Conservation (phyloP, 371 early-diverging fungal genomes). For the Nematocida sp. region DNA sequence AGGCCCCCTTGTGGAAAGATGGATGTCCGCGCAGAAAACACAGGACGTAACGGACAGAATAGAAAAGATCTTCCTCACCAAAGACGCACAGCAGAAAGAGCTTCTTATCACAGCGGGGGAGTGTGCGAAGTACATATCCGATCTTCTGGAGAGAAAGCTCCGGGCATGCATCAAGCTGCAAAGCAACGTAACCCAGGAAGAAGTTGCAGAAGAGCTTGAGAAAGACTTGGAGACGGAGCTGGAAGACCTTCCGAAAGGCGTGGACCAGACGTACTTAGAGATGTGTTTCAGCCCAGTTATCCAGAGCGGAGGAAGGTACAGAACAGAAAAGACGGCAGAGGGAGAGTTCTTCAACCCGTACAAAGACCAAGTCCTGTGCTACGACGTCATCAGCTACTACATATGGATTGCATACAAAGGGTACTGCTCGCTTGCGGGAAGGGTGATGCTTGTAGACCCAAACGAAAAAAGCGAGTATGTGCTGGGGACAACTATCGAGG, state of each 20-base stretch:
- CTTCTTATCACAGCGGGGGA: background rate
- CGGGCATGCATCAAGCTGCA: constrained; percentile 72
- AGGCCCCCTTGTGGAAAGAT: constrained; percentile 53
- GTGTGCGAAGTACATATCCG: background rate
- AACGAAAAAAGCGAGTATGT: constrained; percentile 41
- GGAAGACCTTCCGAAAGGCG: constrained; percentile 70
- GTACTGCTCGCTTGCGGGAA: constrained; percentile 60
- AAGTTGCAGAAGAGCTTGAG: constrained; percentile 73
- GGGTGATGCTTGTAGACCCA: constrained; percentile 55
- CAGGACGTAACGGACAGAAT: constrained; percentile 51
- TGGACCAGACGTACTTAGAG: constrained; percentile 67
- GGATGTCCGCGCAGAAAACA: constrained; percentile 12
- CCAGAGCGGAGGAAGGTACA: constrained; percentile 85
- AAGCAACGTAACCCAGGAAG: constrained; percentile 75
- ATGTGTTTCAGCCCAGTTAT: constrained; percentile 87
- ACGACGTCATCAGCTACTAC: constrained; percentile 44
- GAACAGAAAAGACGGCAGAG: constrained; percentile 66
- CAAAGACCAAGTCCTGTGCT: constrained; percentile 44
- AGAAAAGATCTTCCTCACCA: constrained; percentile 44
- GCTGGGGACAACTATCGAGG: background rate
- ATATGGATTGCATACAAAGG: constrained; percentile 62
- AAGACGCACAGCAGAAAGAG: constrained; percentile 48
- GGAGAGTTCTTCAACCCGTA: constrained; percentile 44
- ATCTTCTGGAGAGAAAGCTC: constrained; percentile 31
- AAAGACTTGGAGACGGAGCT: constrained; percentile 69